These are phyloP conservation scores for Beauveria australis DNA, from an alignment of 2,329 filamentous ascomycete genomes.

Conservation along the genomic window DNA sequence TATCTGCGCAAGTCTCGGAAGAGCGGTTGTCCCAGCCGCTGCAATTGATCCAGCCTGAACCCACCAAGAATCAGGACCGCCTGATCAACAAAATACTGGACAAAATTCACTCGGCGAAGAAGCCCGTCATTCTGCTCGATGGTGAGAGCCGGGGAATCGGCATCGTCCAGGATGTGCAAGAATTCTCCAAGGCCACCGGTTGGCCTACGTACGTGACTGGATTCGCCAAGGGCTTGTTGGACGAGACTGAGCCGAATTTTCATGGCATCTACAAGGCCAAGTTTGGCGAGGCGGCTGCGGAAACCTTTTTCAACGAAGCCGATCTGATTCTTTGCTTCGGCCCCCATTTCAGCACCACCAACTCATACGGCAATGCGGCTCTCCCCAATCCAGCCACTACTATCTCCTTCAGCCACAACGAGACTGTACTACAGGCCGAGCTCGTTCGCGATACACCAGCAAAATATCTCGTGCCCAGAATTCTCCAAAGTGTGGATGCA, in stretches of 20 bases:
- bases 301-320: conserved; percentile 30
- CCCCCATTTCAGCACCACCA: conserved; percentile 37
- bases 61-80: conserved; percentile 17
- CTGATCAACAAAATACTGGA: conserved; percentile 28
- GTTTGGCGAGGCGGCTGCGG: conserved; percentile 26
- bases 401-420: conserved; percentile 25
- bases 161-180: conserved; percentile 33
- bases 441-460: conserved; percentile 23
- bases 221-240: conserved; percentile 42
- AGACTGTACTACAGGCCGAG: conserved; percentile 23
- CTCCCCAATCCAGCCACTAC: conserved; percentile 25
- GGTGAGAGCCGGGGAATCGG: conserved; percentile 36
- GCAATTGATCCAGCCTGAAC: conserved; percentile 12
- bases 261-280: conserved; percentile 40
- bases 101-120: conserved; percentile 35
- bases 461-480: conserved; percentile 14
- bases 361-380: conserved; percentile 31
- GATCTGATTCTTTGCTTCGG: conserved; percentile 40
- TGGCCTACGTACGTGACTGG: conserved; percentile 40
- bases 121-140: conserved; percentile 44
- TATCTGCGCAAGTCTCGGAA: conserved; percentile 26
- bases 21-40: conserved; percentile 22
- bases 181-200: conserved; percentile 32
- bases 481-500: conserved; percentile 18
- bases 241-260: conserved; percentile 38